Evolutionary conservation across 768 basidiomycete species (phyloP).

Genomic region (Mycena amicta): DNA sequence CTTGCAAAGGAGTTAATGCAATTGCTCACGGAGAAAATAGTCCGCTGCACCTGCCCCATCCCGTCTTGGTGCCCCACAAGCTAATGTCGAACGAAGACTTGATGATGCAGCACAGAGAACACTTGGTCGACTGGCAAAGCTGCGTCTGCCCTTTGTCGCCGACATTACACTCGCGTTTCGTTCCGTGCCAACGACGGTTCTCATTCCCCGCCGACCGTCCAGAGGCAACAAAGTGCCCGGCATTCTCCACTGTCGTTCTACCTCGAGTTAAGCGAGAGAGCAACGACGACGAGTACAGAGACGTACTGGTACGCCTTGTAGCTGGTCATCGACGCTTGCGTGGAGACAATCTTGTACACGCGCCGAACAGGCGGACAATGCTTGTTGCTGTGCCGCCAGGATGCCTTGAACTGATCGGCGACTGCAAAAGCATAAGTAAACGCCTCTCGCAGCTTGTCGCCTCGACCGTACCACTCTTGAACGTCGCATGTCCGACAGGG

Average conservation of each 20-base stretch:
- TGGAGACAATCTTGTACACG: conserved; percentile 65
- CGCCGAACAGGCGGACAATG: conserved; percentile 58
- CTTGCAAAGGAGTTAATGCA: too few species aligned
- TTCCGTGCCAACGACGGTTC: conserved; percentile 78
- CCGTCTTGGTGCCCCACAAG: conserved; percentile 68
- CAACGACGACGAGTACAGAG: too few species aligned
- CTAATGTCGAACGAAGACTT: conserved; percentile 65
- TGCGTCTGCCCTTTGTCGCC: conserved; percentile 62
- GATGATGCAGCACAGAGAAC: conserved; percentile 67
- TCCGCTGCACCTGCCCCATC: too few species aligned
- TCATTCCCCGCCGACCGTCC: conserved; percentile 69
- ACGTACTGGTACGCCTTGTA: conserved; percentile 65
- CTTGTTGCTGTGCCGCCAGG: conserved; percentile 64
- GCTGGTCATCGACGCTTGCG: conserved; percentile 49
- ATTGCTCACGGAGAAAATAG: too few species aligned
- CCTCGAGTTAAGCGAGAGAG: background rate
- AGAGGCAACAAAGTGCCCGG: conserved; percentile 56
- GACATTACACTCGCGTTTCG: conserved; percentile 62
- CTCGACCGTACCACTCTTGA: conserved; percentile 61
- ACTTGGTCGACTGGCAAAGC: conserved; percentile 58
- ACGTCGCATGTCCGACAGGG: conserved; percentile 59
- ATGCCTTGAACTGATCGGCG: conserved; percentile 65
- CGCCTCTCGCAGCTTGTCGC: too few species aligned
- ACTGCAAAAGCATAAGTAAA: too few species aligned
- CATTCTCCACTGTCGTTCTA: conserved; percentile 58